Evolutionary conservation across 2,329 filamentous ascomycete species (phyloP).

Genomic region (Nemania diffusa): DNA sequence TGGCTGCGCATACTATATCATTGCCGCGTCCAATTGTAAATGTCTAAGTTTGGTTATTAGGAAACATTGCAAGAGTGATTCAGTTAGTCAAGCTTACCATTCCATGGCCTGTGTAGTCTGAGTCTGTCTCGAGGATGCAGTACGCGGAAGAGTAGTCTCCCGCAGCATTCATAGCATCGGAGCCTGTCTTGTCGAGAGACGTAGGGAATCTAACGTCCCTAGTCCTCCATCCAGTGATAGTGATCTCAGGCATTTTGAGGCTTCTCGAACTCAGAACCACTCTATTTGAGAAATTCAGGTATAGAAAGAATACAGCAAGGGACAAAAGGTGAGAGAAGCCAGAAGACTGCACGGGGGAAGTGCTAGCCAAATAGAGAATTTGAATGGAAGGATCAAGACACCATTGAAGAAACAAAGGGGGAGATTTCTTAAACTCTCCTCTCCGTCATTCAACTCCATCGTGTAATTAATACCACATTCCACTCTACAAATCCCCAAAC

Average conservation of each 20-base stretch:
- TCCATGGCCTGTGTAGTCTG: slow-evolving; percentile 75
- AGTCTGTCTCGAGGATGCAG: slow-evolving; percentile 87
- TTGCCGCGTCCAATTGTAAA: slow-evolving; percentile 92
- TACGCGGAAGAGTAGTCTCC: slow-evolving; percentile 96
- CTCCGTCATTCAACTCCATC: slow-evolving; percentile 3
- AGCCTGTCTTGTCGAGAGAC: slow-evolving; percentile 96
- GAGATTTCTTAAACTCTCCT: slow-evolving; percentile 7
- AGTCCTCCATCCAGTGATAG: slow-evolving; percentile 76
- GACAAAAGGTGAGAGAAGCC: not conserved
- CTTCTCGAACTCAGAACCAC: not conserved
- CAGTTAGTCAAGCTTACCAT: slow-evolving; percentile 65
- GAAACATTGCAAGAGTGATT: not conserved
- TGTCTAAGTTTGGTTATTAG: slow-evolving; percentile 56
- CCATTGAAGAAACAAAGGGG: not conserved
- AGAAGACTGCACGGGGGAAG: not conserved
- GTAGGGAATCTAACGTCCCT: slow-evolving; percentile 85
- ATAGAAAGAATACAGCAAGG: not conserved
- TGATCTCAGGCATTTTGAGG: slow-evolving; percentile 65
- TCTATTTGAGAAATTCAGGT: not conserved
- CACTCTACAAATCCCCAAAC: slow-evolving; percentile 10
- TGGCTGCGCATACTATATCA: slow-evolving; percentile 89
- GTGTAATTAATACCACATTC: slow-evolving; percentile 24
- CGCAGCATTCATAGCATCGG: slow-evolving; percentile 95
- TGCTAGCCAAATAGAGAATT: not conserved
- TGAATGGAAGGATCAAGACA: not conserved